Base-by-base conservation (phyloP, 495 filamentous ascomycete genomes). In the Neohortaea acidophila region DNA sequence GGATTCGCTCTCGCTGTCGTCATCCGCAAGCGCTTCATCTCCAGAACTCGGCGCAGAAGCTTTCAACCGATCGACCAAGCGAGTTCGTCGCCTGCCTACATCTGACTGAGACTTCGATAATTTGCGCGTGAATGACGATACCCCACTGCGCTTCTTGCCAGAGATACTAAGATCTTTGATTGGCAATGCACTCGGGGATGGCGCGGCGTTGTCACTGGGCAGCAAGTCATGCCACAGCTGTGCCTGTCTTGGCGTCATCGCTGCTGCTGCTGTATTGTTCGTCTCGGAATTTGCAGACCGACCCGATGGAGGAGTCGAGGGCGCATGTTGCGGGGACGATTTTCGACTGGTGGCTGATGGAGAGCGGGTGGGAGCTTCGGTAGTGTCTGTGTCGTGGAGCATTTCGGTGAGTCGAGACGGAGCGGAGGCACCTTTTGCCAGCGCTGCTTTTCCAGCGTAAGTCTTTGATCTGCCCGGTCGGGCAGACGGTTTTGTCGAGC, bases 41-140 rank as follows among this genome's bases (percentile, higher is more conserved):
- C 40, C 40, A 21, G 44, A 49, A 17, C 21, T 27, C 14, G 44
- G 24, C 8, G 34, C 46, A 18, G 47, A 44, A 4, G 52, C 43
- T 23, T 38, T 56, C 3, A 59, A 42, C 5, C 45, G 46, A 31
- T 58, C 55, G 9, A 59, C 51, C 5, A 59, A 44, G 20, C 53
- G 41, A 1, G 47, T 33, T 23, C 51, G 44, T 7, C 44, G 28
- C 2, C 41, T 29, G n/a, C 51, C 43, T n/a, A 56, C 44, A 44
- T 56, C 55, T 4, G 52, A 53, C n/a, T 33, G 34, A 6, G 52
- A 51, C 37, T 47, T 44, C 9, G 34, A 37, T 39, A 58, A 33
- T 2, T 26, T 38, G 23, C 28, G 21, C 2, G 28, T 1, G n/a
- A 24, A 33, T 13, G 38, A 11, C 19, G 40, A 1, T 26, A 20